A percentile compares a stretch with the other conserved stretches of the same genome.
phyloP scores from a whole-genome alignment of 768 basidiomycete species.

The Leccinum longicurvipes region DNA sequence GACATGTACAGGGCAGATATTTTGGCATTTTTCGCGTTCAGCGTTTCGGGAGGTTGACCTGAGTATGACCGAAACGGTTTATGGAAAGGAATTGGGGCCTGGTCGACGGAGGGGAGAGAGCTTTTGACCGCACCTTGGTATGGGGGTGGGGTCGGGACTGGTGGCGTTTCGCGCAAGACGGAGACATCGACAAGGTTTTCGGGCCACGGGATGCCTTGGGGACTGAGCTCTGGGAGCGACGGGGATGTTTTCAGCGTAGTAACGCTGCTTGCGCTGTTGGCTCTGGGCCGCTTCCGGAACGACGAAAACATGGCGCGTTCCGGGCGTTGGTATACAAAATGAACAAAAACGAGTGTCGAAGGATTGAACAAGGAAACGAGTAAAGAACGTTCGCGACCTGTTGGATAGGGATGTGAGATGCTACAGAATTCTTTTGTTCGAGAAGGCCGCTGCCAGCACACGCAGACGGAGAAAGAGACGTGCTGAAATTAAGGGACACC shows the following conservation, averaged over 20 bases:
- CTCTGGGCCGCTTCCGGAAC: conserved; percentile 61
- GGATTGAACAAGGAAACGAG: conserved; percentile 22
- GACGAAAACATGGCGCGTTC: conserved; percentile 62
- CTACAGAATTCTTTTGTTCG: conserved; percentile 15
- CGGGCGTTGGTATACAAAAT: conserved; percentile 20
- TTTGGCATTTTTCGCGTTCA: conserved; percentile 37
- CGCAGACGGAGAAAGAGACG: conserved; percentile 10
- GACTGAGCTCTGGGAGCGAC: conserved; percentile 72
- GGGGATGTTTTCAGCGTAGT: conserved; percentile 65
- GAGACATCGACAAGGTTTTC: conserved; percentile 74
- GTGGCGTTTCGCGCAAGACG: conserved; percentile 49
- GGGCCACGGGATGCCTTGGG: conserved; percentile 82
- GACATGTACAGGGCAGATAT: conserved; percentile 75
- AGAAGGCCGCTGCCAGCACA: conserved; percentile 16
- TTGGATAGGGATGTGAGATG: conserved; percentile 13
- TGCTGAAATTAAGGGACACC: conserved; percentile 22
- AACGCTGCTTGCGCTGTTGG: conserved; percentile 38
- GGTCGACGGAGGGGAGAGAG: conserved; percentile 54
- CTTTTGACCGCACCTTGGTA: conserved; percentile 69
- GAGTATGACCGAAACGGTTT: conserved; percentile 67
- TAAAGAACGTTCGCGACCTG: conserved; percentile 25
- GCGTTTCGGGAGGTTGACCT: conserved; percentile 31
- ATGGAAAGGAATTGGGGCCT: conserved; percentile 69
- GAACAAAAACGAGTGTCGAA: conserved; percentile 22
- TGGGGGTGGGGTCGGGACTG: conserved; percentile 32